Base-by-base conservation (phyloP, 2,329 filamentous ascomycete species). In the Stachybotrys chartarum region DNA sequence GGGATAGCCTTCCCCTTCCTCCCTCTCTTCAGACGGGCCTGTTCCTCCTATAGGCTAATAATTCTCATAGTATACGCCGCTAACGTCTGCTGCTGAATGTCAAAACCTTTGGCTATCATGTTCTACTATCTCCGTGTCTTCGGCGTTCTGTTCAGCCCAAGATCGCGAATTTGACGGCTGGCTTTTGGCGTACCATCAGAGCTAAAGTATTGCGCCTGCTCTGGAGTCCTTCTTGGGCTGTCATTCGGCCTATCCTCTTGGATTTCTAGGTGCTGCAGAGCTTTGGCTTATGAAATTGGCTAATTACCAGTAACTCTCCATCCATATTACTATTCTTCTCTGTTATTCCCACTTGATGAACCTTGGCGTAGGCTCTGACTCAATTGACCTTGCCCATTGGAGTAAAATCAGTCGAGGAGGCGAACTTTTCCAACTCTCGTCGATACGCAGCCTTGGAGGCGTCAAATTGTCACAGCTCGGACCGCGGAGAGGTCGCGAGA, bases 1-100 rank as follows among this genome's bases (percentile, higher is more conserved):
- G 51, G 56, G n/a, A 58, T 39, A 10, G 54, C 54, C 54, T 54
- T 58, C 44, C 56, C 54, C 45, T 58, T 58, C 54, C 56, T 56
- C 47, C 56, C 56, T 57, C 56, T 46, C 10, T 45, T 50, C 47
- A 57, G 31, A 11, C 44, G 53, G 49, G 46, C 50, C 16, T 55
- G 7, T 49, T 57, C 35, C 32, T 57, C 56, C 54, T 57, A 45
- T 39, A 57, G 52, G 30, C 55, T 54, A n/a, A 50, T 18, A 53
- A 57, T 55, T 32, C 50, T 31, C 24, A 5, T 16, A 3, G 12
- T 52, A 31, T 52, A 50, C 31, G 46, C 16, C 14, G 55, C 55
- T 14, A 57, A 16, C n/a, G 18, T 14, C 18, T 48, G 17, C 18
- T 24, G 12, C 18, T 48, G 46, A 24, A 17, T 17, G 10, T 48